Evolutionary conservation across 73 alveolate genomes (phyloP), one percentile per base, ranked within the genome.

Genomic region (Tetrahymena malaccensis): DNA sequence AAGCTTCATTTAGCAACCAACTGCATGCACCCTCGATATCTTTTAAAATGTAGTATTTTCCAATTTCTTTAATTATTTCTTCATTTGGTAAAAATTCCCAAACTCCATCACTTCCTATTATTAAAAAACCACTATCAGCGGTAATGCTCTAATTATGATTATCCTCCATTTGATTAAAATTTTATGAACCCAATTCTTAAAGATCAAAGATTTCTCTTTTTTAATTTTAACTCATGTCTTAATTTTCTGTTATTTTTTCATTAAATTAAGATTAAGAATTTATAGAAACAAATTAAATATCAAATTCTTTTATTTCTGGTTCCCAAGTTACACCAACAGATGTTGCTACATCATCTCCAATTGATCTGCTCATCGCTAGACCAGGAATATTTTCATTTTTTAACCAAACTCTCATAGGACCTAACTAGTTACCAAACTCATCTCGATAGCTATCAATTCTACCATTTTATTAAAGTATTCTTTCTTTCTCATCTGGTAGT

Each of bases 321-420:
- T 98, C 99, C 94, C 98, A 94, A 13, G 96, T 96, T 1, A 98
- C 99, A 8, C 99, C 99, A 85, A 98, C 98, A 34, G 97, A 95
- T 56, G 97, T 97, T 1, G 99, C 99, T 27, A 97, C 94, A 70
- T 94, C 56, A 97, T 99, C 99, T 11, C 99, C 99, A 15, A 99
- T 19, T 37, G 99, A 97, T 93, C 99, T 96, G 93, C 99, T 97
- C 99, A 99, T 99, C 3, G 99, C 99, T 34, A 99, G 97, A 11
- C 99, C 99, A 11, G 99, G 99, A 93, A 96, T 96, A 95, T 99
- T 98, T 84, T 96, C 97, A 94, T 97, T 94, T 95, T 95, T 97
- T 83, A 98, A 97, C 99, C 99, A 99, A 10, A 99, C 99, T 95
- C 99, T 97, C 94, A 96, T 94, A 0, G 99, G 99, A 2, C 99